Conservation (phyloP, 1,284 basidiomycete species). For the Marasmius fiardii region DNA sequence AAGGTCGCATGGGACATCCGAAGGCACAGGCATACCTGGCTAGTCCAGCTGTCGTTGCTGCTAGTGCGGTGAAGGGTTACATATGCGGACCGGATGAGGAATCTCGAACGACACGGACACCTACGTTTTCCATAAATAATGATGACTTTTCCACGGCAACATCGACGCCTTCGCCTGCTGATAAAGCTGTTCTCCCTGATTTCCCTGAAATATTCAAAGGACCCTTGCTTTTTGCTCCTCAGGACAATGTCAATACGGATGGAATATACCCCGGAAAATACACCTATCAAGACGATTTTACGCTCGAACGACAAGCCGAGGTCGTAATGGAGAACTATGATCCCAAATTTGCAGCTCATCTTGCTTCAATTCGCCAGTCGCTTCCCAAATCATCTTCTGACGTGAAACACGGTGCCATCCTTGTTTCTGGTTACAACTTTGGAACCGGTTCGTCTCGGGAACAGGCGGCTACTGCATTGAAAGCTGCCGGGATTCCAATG, state of each 20-base stretch:
- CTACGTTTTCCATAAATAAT: constrained; percentile 56
- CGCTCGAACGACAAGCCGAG: constrained; percentile 89
- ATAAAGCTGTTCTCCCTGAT: constrained; percentile 67
- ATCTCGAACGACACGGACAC: constrained; percentile 53
- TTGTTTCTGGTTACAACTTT: constrained; percentile 97
- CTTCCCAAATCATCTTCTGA: constrained; percentile 18
- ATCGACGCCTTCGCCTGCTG: constrained; percentile 22
- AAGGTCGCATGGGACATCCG: constrained; percentile 97
- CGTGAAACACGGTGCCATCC: constrained; percentile 63
- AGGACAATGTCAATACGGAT: constrained; percentile 98
- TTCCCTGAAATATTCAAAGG: constrained; percentile 88
- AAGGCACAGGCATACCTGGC: constrained; percentile 95
- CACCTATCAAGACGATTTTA: constrained; percentile 99
- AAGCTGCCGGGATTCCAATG: constrained; percentile 89
- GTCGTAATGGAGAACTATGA: constrained; percentile 99
- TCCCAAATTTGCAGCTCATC: constrained; percentile 75
- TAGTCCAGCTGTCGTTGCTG: constrained; percentile 95
- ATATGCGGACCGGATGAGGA: constrained; percentile 78
- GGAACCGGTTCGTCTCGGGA: constrained; percentile 98
- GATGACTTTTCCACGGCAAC: constrained; percentile 27
- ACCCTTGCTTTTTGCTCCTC: constrained; percentile 86
- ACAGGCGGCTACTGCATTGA: constrained; percentile 97
- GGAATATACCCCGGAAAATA: constrained; percentile 99
- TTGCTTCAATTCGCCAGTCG: constrained; percentile 43
- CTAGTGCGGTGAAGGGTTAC: constrained; percentile 89